Conservation (phyloP, 2,329 filamentous ascomycete species). For the Tolypocladium endophyticum region DNA sequence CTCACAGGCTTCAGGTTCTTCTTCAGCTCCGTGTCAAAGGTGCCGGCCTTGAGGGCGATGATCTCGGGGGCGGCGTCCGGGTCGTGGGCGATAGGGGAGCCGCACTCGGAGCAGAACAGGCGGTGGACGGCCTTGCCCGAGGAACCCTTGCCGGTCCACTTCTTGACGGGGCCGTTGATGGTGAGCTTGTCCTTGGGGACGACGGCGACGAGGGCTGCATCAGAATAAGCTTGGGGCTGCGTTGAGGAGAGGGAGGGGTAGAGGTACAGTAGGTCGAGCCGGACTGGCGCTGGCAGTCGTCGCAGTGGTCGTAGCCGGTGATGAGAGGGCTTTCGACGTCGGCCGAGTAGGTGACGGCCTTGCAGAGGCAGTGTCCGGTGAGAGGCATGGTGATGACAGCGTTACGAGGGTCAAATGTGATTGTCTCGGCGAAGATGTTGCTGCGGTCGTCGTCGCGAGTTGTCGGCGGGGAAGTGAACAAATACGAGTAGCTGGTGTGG, state of each 20-base stretch:
- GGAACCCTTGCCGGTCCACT: conserved; percentile 45
- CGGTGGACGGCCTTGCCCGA: conserved; percentile 56
- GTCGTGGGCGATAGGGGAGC: conserved; percentile 60
- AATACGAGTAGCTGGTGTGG: neutral
- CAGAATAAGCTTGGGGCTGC: neutral
- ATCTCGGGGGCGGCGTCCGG: conserved; percentile 60
- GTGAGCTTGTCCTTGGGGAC: conserved; percentile 56
- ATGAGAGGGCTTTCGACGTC: conserved; percentile 39
- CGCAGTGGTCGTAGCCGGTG: conserved; percentile 61
- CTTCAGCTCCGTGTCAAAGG: conserved; percentile 53
- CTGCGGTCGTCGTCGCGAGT: neutral
- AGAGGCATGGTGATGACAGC: conserved; percentile 43
- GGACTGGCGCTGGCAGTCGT: conserved; percentile 61
- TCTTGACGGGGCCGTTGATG: conserved; percentile 55
- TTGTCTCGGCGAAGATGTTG: neutral
- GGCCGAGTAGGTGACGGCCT: conserved; percentile 57
- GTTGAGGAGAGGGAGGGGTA: neutral
- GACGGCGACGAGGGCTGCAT: conserved; percentile 52
- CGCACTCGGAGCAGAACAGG: conserved; percentile 60
- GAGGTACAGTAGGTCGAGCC: conserved; percentile 57
- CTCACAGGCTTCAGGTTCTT: conserved; percentile 54
- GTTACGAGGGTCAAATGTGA: neutral
- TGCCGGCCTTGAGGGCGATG: conserved; percentile 59
- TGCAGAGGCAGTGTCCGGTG: conserved; percentile 61
- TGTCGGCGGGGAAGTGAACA: conserved; percentile 12